These are phyloP conservation scores for Talaromyces sp. DNA, from an alignment of 2,329 filamentous ascomycete species.

Conservation along the genomic window DNA sequence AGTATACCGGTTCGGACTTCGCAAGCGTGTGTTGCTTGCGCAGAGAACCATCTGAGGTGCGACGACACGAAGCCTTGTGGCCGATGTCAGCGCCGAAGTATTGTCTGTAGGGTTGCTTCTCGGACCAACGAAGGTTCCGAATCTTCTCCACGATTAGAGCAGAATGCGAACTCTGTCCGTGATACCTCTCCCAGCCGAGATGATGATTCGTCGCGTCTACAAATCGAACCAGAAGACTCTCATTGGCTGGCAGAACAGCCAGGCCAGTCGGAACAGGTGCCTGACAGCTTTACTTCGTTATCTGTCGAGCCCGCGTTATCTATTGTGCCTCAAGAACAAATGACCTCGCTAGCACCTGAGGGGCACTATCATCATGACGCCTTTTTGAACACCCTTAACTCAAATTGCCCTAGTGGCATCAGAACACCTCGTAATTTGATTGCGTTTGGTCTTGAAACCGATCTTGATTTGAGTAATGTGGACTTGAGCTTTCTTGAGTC, in stretches of 20 bases:
- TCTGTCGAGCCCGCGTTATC: not conserved
- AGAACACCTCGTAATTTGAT: slow-evolving; percentile 20
- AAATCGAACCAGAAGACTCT: not conserved
- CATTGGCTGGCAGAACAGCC: not conserved
- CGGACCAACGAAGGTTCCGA: not conserved
- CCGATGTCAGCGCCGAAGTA: slow-evolving; percentile 27
- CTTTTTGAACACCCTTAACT: slow-evolving; percentile 2
- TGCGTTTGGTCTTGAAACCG: slow-evolving; percentile 21
- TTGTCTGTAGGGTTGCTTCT: slow-evolving; percentile 16
- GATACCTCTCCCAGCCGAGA: not conserved
- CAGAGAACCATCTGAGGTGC: slow-evolving; percentile 31
- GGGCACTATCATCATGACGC: not conserved
- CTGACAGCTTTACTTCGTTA: not conserved
- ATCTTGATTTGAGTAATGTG: slow-evolving; percentile 31
- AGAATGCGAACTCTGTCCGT: not conserved
- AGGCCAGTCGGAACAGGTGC: not conserved
- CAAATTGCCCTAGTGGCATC: slow-evolving; percentile 7
- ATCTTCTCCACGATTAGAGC: not conserved
- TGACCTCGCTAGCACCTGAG: not conserved
- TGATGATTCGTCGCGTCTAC: not conserved
- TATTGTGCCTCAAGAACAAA: not conserved
- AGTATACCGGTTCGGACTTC: slow-evolving; percentile 22
- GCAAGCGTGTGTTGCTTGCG: slow-evolving; percentile 29
- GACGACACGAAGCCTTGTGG: slow-evolving; percentile 32
- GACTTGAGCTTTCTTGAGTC: slow-evolving; percentile 33